Base-by-base conservation (phyloP, 2,329 filamentous ascomycete species). In the Neophaeococcomyces mojaviensis region DNA sequence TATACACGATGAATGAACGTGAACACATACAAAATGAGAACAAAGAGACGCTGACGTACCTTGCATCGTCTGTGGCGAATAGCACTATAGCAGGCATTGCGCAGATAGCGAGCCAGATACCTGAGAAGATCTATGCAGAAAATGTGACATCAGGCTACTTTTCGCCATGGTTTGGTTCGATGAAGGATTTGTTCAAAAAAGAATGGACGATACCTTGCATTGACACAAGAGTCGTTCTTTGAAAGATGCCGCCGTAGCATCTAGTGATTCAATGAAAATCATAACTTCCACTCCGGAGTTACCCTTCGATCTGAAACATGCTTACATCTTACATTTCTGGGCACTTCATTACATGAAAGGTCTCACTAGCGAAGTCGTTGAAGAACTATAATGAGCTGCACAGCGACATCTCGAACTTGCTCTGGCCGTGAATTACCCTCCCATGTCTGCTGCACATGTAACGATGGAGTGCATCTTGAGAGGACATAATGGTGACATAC, bases 141-240 rank as follows among this genome's bases (percentile, higher is more conserved):
- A 15, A 37, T 37, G 32, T 26, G 18, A 22, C 41, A 28, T n/a
- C 41, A 19, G 33, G 41, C 10, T 28, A 36, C 30, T 15, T 44
- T 13, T 28, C 41, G 10, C 28, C 41, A 10, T 12, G 10, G 8
- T 26, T 36, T 18, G 7, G 32, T 22, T 36, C 20, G 10, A 26
- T 37, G 10, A 44, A 44, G 41, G 41, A 44, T 3, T 16, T 44
- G 10, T 44, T 44, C 10, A 31, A 32, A 28, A 44, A 26, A 19
- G 41, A 44, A 37, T 44, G 41, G 41, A 20, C 36, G 15, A 44
- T 44, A 18, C 41, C 41, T 26, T 44, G 41, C 28, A 44, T 44
- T 20, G 20, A 20, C 3, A 30, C 33, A 9, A 24, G 41, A 13
- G 32, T 37, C 7, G 41, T 34, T 9, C 19, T 44, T 4, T 44